Evolutionary conservation across 2,329 filamentous ascomycete genomes (phyloP), one percentile per base, ranked within the genome.

Genomic region (Reticulascus tulasneorum): DNA sequence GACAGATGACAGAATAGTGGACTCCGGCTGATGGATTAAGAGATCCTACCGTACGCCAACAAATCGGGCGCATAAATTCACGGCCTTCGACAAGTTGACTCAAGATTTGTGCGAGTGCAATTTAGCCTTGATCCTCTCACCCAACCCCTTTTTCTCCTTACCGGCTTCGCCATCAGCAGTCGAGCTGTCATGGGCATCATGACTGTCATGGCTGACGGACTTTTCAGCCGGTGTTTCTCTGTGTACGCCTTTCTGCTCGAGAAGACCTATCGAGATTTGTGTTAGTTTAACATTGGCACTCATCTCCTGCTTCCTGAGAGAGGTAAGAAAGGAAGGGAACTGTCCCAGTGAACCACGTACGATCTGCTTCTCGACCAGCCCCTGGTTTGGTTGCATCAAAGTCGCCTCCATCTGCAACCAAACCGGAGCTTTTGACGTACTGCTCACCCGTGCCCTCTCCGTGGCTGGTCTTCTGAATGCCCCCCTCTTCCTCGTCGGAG

Each of bases 41-140:
- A n/a, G n/a, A n/a, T n/a, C n/a, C n/a, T n/a, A n/a, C n/a, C n/a
- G n/a, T n/a, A n/a, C n/a, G n/a, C n/a, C n/a, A n/a, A n/a, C n/a
- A n/a, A n/a, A n/a, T n/a, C n/a, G n/a, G n/a, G n/a, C n/a, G n/a
- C n/a, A n/a, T n/a, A n/a, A n/a, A n/a, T n/a, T n/a, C n/a, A n/a
- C n/a, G n/a, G n/a, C n/a, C n/a, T n/a, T n/a, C n/a, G n/a, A n/a
- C n/a, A n/a, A n/a, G n/a, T n/a, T n/a, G n/a, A n/a, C n/a, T n/a
- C n/a, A n/a, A n/a, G n/a, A n/a, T n/a, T n/a, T n/a, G 49, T 69
- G 61, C 38, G 60, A 62, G 59, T 84, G 79, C 40, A 85, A 60
- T 66, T 84, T 85, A 37, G 74, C 71, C 73, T 84, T 86, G 59
- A 86, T 75, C 64, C 82, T 82, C 38, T 80, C 69, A 42, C 71